Base-by-base conservation (phyloP, 2,329 filamentous ascomycete species). In the Phaeomoniella chlamydospora region DNA sequence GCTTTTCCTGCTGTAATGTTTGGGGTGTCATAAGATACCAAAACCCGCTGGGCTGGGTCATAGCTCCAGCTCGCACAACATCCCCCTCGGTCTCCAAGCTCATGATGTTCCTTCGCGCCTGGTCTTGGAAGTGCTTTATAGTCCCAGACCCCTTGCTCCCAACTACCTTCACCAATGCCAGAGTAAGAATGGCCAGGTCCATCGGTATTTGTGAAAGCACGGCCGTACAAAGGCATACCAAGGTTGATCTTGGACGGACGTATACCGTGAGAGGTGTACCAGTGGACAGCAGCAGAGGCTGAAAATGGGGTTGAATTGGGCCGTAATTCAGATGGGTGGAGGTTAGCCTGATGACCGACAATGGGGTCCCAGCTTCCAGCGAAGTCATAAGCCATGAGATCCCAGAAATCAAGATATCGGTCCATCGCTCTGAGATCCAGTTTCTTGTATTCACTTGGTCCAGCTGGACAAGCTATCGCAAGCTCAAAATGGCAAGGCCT, bases 161-260 rank as follows among this genome's bases (percentile, higher is more conserved):
- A 94, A 37, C 71, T 81, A 0, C 86, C 88, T 37, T 77, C 67
- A 2, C 86, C 87, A 5, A 83, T 67, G 4, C 85, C 86, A 34
- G 56, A 70, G 58, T 70, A 94, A 0, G 72, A 59, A 18, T 64
- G 56, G 1, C 88, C 88, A 0, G 74, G 70, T 0, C 86, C 87
- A 16, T 79, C 68, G 0, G 88, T 94, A 43, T 75, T 72, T 46
- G 76, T 68, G 54, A 94, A 96, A 0, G 83, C 75, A 22, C 86
- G 80, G 1, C 88, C 88, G 53, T 94, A 96, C 10, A 96, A 64
- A 2, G 88, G 87, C 80, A 94, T 88, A 2, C 88, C 87, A 11
- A 94, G 57, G 3, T 94, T 81, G 37, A 96, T 73, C 59, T 94
- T 94, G 41, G 65, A 52, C 0, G 75, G 53, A 0, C 68, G 51